These are phyloP conservation scores for Candida mattraensis DNA, from an alignment of 805 yeast genomes.

Conservation along the genomic window DNA sequence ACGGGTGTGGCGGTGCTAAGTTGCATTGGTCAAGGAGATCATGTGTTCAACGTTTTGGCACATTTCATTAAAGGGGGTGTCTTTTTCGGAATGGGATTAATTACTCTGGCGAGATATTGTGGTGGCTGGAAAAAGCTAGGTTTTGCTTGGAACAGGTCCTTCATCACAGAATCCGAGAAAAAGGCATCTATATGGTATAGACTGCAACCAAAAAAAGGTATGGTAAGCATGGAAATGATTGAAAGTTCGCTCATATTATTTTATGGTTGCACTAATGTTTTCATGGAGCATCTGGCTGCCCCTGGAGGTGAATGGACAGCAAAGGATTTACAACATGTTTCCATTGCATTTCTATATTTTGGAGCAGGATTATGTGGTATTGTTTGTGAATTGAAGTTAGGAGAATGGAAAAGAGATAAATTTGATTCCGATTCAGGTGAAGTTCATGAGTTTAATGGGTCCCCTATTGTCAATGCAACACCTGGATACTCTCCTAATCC, in stretches of 20 bases:
- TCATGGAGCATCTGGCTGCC: slow-evolving; percentile 82
- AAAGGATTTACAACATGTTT: slow-evolving; percentile 85
- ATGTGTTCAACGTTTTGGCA: slow-evolving; percentile 81
- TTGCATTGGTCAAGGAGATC: slow-evolving; percentile 63
- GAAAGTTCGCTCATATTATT: slow-evolving; percentile 80
- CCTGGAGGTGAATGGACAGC: slow-evolving; percentile 85
- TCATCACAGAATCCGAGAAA: slow-evolving; percentile 26
- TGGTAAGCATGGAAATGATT: slow-evolving; percentile 79
- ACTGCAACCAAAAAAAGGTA: slow-evolving; percentile 39
- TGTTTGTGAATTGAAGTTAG: slow-evolving; percentile 66
- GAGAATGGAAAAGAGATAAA: slow-evolving; percentile 51
- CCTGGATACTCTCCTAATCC: slow-evolving; percentile 92
- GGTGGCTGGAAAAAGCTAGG: slow-evolving; percentile 78
- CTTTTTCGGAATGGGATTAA: slow-evolving; percentile 70
- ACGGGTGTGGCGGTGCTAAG: slow-evolving; percentile 65
- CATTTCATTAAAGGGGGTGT: slow-evolving; percentile 97
- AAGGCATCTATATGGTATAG: slow-evolving; percentile 33
- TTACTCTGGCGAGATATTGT: slow-evolving; percentile 82
- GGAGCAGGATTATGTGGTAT: slow-evolving; percentile 94
- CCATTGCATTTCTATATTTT: slow-evolving; percentile 87
- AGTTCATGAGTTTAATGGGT: slow-evolving; percentile 17
- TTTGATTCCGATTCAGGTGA: slow-evolving; percentile 24
- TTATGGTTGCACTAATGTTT: slow-evolving; percentile 87
- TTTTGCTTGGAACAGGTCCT: slow-evolving; percentile 82
- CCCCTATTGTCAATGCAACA: slow-evolving; percentile 34